Percentiles rank a stretch among this genome's conserved stretches.
Evolutionary conservation across 2,329 filamentous ascomycete species (phyloP).

Genomic region (Cladosporium sp.): DNA sequence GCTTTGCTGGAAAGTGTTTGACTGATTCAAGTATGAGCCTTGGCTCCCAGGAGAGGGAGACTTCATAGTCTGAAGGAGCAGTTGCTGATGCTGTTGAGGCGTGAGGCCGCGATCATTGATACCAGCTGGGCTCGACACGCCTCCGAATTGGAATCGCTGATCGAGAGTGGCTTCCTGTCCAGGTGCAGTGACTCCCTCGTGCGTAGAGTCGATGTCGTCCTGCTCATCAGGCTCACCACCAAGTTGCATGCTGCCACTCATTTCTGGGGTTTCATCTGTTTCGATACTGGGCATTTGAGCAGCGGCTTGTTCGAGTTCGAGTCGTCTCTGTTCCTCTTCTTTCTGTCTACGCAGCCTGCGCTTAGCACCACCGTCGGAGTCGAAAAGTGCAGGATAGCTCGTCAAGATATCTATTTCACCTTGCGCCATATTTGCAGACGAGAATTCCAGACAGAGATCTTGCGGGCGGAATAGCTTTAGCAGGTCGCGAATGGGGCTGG

Average conservation of each 20-base stretch:
- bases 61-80: constrained; percentile 62
- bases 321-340: constrained; percentile 52
- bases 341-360: constrained; percentile 67
- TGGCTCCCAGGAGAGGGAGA: constrained; percentile 17
- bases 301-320: constrained; percentile 52
- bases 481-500: constrained; percentile 32
- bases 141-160: constrained; percentile 28
- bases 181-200: constrained; percentile 67
- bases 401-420: constrained; percentile 51
- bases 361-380: constrained; percentile 75
- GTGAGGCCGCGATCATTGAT: constrained; percentile 70
- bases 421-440: constrained; percentile 30
- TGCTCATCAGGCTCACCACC: constrained; percentile 89
- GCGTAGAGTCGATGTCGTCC: constrained; percentile 52
- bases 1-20: constrained; percentile 44
- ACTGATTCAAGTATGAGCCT: constrained; percentile 45
- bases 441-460: constrained; percentile 48
- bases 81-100: constrained; percentile 68
- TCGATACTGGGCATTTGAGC: constrained; percentile 41
- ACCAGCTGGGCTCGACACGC: constrained; percentile 50
- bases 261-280: constrained; percentile 70
- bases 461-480: constrained; percentile 37
- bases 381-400: constrained; percentile 73
- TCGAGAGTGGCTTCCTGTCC: constrained; percentile 27
- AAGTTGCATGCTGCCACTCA: constrained; percentile 76